Evolutionary conservation across 768 basidiomycete genomes (phyloP), one percentile per base, ranked within the genome.

Genomic region (Clitopilus hobsonii): DNA sequence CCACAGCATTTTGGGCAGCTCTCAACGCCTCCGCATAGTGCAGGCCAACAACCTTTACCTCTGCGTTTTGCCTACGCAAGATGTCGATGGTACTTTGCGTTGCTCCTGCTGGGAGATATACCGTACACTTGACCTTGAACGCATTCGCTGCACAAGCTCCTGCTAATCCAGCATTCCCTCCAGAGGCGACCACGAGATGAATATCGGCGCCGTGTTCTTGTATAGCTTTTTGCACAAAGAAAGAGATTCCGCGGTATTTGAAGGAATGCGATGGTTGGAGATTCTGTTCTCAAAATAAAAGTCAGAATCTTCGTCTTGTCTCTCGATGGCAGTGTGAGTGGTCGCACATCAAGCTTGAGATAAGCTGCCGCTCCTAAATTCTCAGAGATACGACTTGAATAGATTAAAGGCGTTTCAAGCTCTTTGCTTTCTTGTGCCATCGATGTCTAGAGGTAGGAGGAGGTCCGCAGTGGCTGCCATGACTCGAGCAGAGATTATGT

Each of bases 161-260:
- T 14, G 87, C 88, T 5, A 88, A 69, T 1, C 83, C 88, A 16
- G 86, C 88, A 63, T 91, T 89, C 18, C 88, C 88, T 5, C 84
- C 79, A 0, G 89, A 90, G 0, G 88, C 87, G 49, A 84, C 81
- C 38, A 89, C 71, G 48, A 84, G 69, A 65, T 88, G 88, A 6
- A 83, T 71, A 24, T 65, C 60, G 11, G 75, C 63, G 1, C 88
- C 88, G 51, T 78, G 71, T 20, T 65, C 69, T 54, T 74, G 69
- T 53, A 75, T 74, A 30, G 76, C 77, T 27, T 74, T 69, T 60
- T 80, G 76, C 3, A 81, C 72, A 59, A 86, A 84, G 54, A 75
- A 72, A 18, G 85, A 85, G 26, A 89, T 74, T 5, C 86, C 86
- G 23, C 88, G 76, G 61, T 77, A 84, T 65, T 91, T 90, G 80